Percentiles rank a stretch among this genome's conserved stretches.
phyloP scores from a whole-genome alignment of 2,329 filamentous ascomycete species.

The Scolecobasidium constrictum region DNA sequence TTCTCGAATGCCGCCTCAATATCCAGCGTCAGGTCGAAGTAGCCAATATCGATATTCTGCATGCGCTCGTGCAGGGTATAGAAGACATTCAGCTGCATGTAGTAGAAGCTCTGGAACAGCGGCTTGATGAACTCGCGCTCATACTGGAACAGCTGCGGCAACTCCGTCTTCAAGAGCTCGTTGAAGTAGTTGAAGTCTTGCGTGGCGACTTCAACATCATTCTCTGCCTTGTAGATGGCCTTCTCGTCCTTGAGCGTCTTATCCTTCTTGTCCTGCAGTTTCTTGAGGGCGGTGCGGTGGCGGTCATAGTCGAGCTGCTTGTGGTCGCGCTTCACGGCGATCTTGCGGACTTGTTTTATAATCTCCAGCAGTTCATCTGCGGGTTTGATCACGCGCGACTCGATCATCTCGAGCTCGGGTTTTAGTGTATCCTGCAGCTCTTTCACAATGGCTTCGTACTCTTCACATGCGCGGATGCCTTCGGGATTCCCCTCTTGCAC shows the following conservation, averaged over 20 bases:
- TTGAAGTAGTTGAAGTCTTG: constrained; percentile 99
- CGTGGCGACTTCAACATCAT: constrained; percentile 79
- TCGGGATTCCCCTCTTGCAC: constrained; percentile 78
- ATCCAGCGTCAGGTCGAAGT: constrained; percentile 86
- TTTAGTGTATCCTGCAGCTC: constrained; percentile 80
- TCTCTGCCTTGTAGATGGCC: constrained; percentile 90
- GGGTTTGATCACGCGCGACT: constrained; percentile 78
- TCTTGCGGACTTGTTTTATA: constrained; percentile 90
- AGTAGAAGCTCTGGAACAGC: constrained; percentile 98
- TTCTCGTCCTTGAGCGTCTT: constrained; percentile 95
- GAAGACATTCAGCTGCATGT: constrained; percentile 99
- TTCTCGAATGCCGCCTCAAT: constrained; percentile 83
- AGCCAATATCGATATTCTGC: constrained; percentile 94
- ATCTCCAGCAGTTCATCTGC: constrained; percentile 90
- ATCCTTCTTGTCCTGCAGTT: constrained; percentile 95
- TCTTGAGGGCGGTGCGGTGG: constrained; percentile 73
- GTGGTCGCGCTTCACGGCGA: constrained; percentile 81
- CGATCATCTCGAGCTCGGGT: constrained; percentile 96
- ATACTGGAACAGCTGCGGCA: constrained; percentile 80
- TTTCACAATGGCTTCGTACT: constrained; percentile 85
- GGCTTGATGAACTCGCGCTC: constrained; percentile 94
- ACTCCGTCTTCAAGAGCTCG: constrained; percentile 87
- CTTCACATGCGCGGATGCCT: constrained; percentile 88
- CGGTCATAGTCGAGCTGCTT: constrained; percentile 96
- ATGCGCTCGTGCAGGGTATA: constrained; percentile 97